Base-by-base conservation (phyloP, 345 rosid species). In the Brassica carinata region DNA sequence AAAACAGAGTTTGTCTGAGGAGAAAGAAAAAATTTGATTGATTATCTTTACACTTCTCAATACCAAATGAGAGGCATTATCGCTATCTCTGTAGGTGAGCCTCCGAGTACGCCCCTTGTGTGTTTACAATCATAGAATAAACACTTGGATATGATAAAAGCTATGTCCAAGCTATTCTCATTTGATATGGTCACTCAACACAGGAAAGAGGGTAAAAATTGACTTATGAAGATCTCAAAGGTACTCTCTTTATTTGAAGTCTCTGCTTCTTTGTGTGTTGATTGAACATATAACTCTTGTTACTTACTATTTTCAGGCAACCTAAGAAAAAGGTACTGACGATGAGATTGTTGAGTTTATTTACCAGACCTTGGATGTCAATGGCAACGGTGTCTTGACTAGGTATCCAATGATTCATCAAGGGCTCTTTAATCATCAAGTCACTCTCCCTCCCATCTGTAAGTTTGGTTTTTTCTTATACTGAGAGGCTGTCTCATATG, bases 341-440 rank as follows among this genome's bases (percentile, higher is more conserved):
- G 89, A 88, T 84, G 98, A 94, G 18, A 92, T 91, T 84, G 93
- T 90, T 67, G 93, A 94, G 83, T 94, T 91, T 81, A 83, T 92
- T 43, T 90, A 85, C 84, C 89, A 86, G 85, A 83, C 91, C 66
- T 72, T 92, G 45, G 95, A 94, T 79, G 83, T 91, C 4, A 87
- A 82, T 43, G 85, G 85, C 80, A 91, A 88, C 84, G 95, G 89
- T 5, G 17, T 74, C 36, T 75, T 92, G 83, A 78, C 83, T 17
- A 92, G 98, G 98, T 91, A 23, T 23, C 26, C 26, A 23, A 85
- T 17, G 1, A 34, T 5, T 34, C 2, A 58, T 55, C 48, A 1
- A 71, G 1, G 34, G 13, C 51, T n/a, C 66, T 23, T 31, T 23
- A 3, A 18, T 33, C 27, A 33, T 36, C 58, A 29, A 43, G 71